Evolutionary conservation across 306 rosid species (phyloP), one percentile per base, ranked within the genome.

Genomic region (Cucurbita argyrosperma): DNA sequence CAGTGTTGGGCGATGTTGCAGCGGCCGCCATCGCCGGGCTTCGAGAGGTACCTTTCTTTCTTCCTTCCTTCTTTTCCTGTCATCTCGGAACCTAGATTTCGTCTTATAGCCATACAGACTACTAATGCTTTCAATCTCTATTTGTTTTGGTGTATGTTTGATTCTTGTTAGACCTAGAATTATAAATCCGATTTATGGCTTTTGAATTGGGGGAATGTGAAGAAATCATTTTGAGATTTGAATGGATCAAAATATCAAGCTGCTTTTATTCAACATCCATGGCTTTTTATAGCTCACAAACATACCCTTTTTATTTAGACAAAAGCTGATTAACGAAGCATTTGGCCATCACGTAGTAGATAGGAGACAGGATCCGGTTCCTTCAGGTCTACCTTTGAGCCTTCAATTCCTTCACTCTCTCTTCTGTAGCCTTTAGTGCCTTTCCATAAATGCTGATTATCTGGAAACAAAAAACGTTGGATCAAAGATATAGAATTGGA

Each of bases 221-320:
- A 75, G 78, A 75, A 75, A 75, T 75, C 78, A 15, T 75, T 75
- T 62, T 62, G 5, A 50, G 72, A 75, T n/a, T 75, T 75, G 62
- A 72, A 30, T 54, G 78, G 62, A 18, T 35, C 61, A 8, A 30
- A 30, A 30, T 50, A 50, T 50, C 54, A 50, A 30, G 35, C 35
- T 30, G 35, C 35, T 30, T 30, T 30, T 30, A 30, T 30, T 30
- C 53, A 46, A 46, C 50, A 46, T 46, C 50, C 50, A 10, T 9
- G 50, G 14, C 50, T 46, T 46, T 46, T 13, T 46, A 30, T 30
- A 30, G 35, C 35, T 30, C 35, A 30, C 35, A 46, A 46, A 30
- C 49, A 62, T 21, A 43, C 15, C 43, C 35, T 30, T 30, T 30
- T 30, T 30, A 3, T 30, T 46, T 30, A 70, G 47, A 70, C 26